Percentiles rank a stretch among this genome's conserved stretches.
phyloP scores from a whole-genome alignment of 1,284 basidiomycete genomes.

The Tylopilus sp. region DNA sequence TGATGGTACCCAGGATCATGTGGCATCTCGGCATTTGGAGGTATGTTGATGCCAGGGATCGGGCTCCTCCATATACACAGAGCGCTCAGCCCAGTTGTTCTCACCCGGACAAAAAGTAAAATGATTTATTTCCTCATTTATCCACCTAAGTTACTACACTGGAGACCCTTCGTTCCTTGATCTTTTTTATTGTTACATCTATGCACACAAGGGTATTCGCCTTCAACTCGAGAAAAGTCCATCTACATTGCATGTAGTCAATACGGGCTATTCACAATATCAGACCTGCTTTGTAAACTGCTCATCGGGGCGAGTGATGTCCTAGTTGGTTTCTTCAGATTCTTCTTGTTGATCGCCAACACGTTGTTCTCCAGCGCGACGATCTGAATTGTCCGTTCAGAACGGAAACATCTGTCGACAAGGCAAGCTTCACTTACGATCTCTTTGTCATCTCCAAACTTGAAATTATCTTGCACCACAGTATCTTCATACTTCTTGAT shows the following conservation, averaged over 20 bases:
- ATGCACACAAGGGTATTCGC: conserved; percentile 18
- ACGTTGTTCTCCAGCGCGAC: conserved; percentile 96
- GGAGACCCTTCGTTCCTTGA: neutral
- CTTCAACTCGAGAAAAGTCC: conserved; percentile 1
- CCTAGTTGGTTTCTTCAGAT: conserved; percentile 82
- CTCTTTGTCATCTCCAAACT: conserved; percentile 91
- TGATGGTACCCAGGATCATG: conserved; percentile 63
- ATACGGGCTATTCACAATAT: conserved; percentile 70
- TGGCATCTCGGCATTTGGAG: conserved; percentile 73
- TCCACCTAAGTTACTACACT: conserved; percentile 8
- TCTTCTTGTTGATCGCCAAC: conserved; percentile 90
- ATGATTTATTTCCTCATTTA: conserved; percentile 29
- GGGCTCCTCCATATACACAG: neutral
- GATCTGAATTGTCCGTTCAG: conserved; percentile 48
- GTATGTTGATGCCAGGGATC: conserved; percentile 64
- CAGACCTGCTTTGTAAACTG: conserved; percentile 48
- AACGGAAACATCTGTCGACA: neutral
- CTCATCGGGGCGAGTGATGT: conserved; percentile 60
- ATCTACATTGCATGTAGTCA: conserved; percentile 32
- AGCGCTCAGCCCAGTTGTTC: neutral
- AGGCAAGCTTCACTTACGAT: conserved; percentile 59
- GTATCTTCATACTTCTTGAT: conserved; percentile 95
- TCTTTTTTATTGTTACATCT: neutral
- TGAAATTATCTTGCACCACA: conserved; percentile 96
- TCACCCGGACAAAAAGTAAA: conserved; percentile 18